Conservation (phyloP, 2,329 filamentous ascomycete genomes). For the Teratosphaeria nubilosa region DNA sequence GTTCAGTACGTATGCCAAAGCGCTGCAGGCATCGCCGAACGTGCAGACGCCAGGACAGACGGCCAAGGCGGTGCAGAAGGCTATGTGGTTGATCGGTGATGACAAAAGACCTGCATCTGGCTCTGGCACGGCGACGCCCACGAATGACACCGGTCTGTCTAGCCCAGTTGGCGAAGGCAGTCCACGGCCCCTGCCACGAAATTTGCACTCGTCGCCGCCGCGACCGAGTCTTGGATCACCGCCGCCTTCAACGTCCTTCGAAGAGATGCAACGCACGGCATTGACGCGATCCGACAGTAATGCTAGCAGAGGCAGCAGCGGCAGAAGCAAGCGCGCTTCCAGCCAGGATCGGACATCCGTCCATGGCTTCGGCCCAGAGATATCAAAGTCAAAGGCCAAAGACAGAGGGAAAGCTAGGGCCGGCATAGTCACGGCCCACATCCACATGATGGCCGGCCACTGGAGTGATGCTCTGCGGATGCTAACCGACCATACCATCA, state of each 20-base stretch:
- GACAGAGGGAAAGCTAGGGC: slow-evolving; percentile 72
- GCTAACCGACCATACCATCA: slow-evolving; percentile 66
- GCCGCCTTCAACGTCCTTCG: slow-evolving; percentile 44
- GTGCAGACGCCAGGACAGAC: slow-evolving; percentile 62
- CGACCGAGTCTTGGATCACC: slow-evolving; percentile 14
- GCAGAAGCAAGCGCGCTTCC: slow-evolving; percentile 9
- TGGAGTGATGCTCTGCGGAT: slow-evolving; percentile 84
- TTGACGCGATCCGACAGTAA: slow-evolving; percentile 28
- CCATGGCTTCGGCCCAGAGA: slow-evolving; percentile 54
- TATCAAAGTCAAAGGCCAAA: slow-evolving; percentile 49
- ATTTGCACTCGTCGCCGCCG: slow-evolving; percentile 9
- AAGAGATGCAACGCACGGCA: slow-evolving; percentile 37
- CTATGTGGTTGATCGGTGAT: slow-evolving; percentile 10
- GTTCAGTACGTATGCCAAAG: slow-evolving; percentile 38
- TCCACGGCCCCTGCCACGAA: not conserved
- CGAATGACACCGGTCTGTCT: slow-evolving; percentile 9
- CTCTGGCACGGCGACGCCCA: slow-evolving; percentile 16
- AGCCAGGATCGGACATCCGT: slow-evolving; percentile 50
- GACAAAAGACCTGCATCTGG: slow-evolving; percentile 10
- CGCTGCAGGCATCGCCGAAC: slow-evolving; percentile 45
- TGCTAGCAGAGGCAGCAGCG: slow-evolving; percentile 14
- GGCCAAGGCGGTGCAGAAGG: slow-evolving; percentile 33
- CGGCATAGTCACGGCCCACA: slow-evolving; percentile 67
- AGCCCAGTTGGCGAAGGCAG: slow-evolving; percentile 18
- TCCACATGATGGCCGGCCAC: slow-evolving; percentile 80